Evolutionary conservation across 345 rosid genomes (phyloP), one percentile per base, ranked within the genome.

Genomic region (Bruguiera sexangula): DNA sequence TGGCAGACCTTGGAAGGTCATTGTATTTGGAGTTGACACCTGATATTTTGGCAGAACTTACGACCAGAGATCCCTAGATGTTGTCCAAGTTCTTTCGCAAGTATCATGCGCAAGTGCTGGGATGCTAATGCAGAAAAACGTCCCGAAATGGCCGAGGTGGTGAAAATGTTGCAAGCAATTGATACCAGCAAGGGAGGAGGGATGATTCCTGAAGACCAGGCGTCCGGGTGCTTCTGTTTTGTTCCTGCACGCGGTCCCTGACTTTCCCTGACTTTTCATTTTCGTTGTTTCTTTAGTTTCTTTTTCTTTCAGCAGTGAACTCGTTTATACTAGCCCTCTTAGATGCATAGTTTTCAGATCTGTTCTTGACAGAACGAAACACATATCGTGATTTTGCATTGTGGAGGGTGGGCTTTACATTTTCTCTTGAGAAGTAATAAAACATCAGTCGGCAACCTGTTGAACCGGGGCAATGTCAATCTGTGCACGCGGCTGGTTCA

Each of bases 121-220:
- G 93, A 94, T 56, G 82, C 53, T 27, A 85, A 88, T 68, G 77
- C 93, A 1, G 85, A 85, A 68, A 94, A 83, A 59, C 90, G 98
- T 27, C 96, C 90, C 1, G 98, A 91, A 73, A 94, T 94, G 98
- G 80, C 77, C 0, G 87, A 88, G 31, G 98, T 94, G 30, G 98
- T 91, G 74, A 81, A 50, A 50, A 82, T 89, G 92, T 72, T 94
- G 63, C 95, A 94, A 84, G 88, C 81, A 4, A 66, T 94, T 26
- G 87, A 94, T 85, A 91, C 97, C 2, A 86, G 82, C 82, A 94
- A 85, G 80, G 97, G 97, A 31, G 97, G 97, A 32, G 98, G 98
- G 75, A 94, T 94, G 98, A 91, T 91, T 69, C 92, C 96, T 0
- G 97, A 91, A 5, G 96, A 82, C 81, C 87, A 88, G 71, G 61